Evolutionary conservation across 2,329 filamentous ascomycete genomes (phyloP).

Genomic region (Alternaria sp.): DNA sequence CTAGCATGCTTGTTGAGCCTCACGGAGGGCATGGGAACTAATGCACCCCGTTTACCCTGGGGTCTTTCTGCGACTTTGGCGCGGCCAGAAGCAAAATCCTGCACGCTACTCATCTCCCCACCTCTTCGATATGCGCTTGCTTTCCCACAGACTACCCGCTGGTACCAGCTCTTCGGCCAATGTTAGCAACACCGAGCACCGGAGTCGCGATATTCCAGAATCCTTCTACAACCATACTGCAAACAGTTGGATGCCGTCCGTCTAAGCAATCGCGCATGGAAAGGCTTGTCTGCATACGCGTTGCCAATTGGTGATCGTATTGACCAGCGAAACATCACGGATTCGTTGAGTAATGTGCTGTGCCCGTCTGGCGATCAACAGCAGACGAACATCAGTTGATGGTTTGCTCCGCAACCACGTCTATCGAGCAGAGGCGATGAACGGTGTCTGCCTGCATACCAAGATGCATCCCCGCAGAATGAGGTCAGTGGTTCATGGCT

Average conservation of each 20-base stretch:
- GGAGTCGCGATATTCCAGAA: slow-evolving; percentile 23
- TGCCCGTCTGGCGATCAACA: background rate
- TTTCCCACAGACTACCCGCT: slow-evolving; percentile 11
- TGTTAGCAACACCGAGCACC: slow-evolving; percentile 1
- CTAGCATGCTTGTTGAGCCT: slow-evolving; percentile 39
- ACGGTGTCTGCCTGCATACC: slow-evolving; percentile 1
- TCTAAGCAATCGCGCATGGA: background rate
- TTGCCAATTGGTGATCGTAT: background rate
- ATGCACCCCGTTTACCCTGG: slow-evolving; percentile 33
- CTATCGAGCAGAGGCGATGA: background rate
- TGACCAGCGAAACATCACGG: background rate
- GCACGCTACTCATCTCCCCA: slow-evolving; percentile 12
- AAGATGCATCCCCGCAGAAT: slow-evolving; percentile 9
- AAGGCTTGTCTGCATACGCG: background rate
- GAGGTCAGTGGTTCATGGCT: slow-evolving; percentile 13
- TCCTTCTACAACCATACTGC: slow-evolving; percentile 11
- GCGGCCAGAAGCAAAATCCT: slow-evolving; percentile 35
- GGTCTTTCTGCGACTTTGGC: slow-evolving; percentile 13
- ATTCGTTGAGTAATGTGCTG: background rate
- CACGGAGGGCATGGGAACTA: slow-evolving; percentile 27
- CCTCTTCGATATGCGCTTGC: slow-evolving; percentile 11
- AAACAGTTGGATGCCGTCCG: background rate
- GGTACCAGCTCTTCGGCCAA: slow-evolving; percentile 8
- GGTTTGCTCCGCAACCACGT: background rate
- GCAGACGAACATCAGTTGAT: background rate